Percentiles rank a stretch among this genome's conserved stretches.
Conservation (phyloP, 2,329 filamentous ascomycete genomes). For the Cordyceps tenuipes region DNA sequence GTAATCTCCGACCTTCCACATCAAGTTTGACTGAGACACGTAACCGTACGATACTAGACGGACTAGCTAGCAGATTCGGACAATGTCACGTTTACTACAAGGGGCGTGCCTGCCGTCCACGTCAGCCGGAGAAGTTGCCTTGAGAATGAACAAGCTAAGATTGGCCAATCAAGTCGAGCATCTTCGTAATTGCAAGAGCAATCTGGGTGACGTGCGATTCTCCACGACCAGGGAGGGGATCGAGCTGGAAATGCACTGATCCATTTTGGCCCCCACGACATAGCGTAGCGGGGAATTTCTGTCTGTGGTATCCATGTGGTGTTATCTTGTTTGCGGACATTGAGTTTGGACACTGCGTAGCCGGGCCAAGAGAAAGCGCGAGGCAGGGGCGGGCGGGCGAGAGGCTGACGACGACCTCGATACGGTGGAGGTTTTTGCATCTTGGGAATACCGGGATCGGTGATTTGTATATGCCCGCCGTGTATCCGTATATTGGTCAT, state of each 20-base stretch:
- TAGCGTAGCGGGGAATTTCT: background rate
- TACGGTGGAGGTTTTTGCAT: background rate
- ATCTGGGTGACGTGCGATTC: background rate
- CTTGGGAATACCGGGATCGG: background rate
- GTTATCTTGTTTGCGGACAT: background rate
- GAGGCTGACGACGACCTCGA: background rate
- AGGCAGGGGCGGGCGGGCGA: background rate
- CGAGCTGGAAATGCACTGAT: background rate
- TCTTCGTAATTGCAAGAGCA: background rate
- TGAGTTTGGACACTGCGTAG: background rate
- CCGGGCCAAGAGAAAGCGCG: background rate
- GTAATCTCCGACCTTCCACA: background rate
- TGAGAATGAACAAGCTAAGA: background rate
- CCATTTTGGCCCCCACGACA: constrained; percentile 1
- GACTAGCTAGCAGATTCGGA: background rate
- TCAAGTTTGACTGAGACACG: background rate
- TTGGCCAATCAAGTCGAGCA: background rate
- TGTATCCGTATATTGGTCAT: too few relatives aligned
- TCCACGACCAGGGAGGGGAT: background rate
- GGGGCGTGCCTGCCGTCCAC: background rate
- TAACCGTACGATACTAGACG: background rate
- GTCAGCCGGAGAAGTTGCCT: background rate
- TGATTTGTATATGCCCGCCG: too few relatives aligned
- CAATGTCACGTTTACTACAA: background rate
- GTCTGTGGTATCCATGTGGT: background rate